Evolutionary conservation across 2,329 filamentous ascomycete genomes (phyloP).

Genomic region (Sarocladium oryzae): DNA sequence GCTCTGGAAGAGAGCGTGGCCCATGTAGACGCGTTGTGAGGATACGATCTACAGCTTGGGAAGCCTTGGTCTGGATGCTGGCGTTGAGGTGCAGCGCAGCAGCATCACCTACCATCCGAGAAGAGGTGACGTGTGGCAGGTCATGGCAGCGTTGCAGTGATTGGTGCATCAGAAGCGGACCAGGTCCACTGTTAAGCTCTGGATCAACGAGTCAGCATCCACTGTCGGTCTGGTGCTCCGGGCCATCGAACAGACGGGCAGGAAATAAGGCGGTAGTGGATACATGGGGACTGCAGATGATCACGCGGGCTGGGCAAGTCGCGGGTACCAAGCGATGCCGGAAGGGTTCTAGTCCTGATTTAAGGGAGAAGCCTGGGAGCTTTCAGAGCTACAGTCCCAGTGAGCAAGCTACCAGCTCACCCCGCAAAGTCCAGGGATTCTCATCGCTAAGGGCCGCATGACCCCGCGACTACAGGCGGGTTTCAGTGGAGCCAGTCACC

Average conservation of each 20-base stretch:
- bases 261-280: conserved; percentile 7
- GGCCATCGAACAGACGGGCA: not conserved
- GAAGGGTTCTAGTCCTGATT: not conserved
- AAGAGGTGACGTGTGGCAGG: conserved; percentile 7
- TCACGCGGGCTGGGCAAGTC: conserved; percentile 3
- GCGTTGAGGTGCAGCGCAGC: not conserved
- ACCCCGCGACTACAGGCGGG: conserved; percentile 19
- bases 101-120: not conserved
- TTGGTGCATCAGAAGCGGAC: not conserved
- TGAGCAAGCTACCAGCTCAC: too few species aligned
- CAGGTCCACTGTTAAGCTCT: not conserved
- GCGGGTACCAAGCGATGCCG: conserved; percentile 6
- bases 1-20: not conserved
- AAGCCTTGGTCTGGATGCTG: not conserved
- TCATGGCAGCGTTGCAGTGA: not conserved
- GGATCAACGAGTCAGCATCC: conserved; percentile 1
- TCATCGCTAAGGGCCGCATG: conserved; percentile 17
- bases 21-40: conserved; percentile 3
- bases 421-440: conserved; percentile 17
- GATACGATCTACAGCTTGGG: not conserved
- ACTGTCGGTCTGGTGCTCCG: conserved; percentile 3
- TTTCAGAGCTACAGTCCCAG: conserved; percentile 9
- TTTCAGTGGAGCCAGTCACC: conserved; percentile 12
- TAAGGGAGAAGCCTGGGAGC: conserved; percentile 4
- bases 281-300: conserved; percentile 6